A percentile compares a stretch with the other conserved stretches of the same genome.
Evolutionary conservation across 2,329 filamentous ascomycete species (phyloP).

Genomic region (Ceratocystis albifundus): DNA sequence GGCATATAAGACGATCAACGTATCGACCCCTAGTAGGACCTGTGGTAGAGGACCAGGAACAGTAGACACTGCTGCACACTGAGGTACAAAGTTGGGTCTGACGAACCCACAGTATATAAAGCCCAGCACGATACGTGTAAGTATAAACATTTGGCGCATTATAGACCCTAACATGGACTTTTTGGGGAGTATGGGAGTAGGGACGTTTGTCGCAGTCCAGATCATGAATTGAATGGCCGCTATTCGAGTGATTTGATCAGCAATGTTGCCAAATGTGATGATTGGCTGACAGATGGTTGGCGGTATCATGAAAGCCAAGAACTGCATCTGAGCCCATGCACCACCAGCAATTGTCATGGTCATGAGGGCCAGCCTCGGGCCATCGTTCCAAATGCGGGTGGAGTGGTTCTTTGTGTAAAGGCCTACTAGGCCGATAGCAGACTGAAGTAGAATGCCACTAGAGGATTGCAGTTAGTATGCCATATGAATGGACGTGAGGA

Average conservation of each 20-base stretch:
- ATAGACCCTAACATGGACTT: slow-evolving; percentile 29
- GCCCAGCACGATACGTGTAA: slow-evolving; percentile 41
- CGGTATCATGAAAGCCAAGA: slow-evolving; percentile 39
- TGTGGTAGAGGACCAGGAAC: slow-evolving; percentile 37
- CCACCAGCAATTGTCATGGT: slow-evolving; percentile 41
- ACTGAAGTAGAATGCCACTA: slow-evolving; percentile 47
- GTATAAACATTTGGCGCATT: slow-evolving; percentile 38
- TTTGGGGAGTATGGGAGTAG: neutral
- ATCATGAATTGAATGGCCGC: slow-evolving; percentile 44
- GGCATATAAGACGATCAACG: slow-evolving; percentile 36
- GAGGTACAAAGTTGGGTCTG: slow-evolving; percentile 40
- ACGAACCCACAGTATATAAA: slow-evolving; percentile 45
- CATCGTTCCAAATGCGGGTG: slow-evolving; percentile 42
- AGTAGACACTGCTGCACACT: slow-evolving; percentile 41
- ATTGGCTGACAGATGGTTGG: slow-evolving; percentile 40
- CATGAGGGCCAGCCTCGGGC: slow-evolving; percentile 53
- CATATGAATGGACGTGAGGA: slow-evolving; percentile 36
- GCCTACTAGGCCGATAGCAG: slow-evolving; percentile 38
- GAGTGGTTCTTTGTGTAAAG: slow-evolving; percentile 38
- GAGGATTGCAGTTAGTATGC: slow-evolving; percentile 42
- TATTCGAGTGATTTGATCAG: slow-evolving; percentile 47
- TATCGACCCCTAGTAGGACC: slow-evolving; percentile 36
- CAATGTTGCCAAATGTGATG: slow-evolving; percentile 41
- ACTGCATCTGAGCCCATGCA: slow-evolving; percentile 44
- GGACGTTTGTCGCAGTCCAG: slow-evolving; percentile 37